Conservation (phyloP, 2,329 filamentous ascomycete species). For the Colletotrichum coccodes region DNA sequence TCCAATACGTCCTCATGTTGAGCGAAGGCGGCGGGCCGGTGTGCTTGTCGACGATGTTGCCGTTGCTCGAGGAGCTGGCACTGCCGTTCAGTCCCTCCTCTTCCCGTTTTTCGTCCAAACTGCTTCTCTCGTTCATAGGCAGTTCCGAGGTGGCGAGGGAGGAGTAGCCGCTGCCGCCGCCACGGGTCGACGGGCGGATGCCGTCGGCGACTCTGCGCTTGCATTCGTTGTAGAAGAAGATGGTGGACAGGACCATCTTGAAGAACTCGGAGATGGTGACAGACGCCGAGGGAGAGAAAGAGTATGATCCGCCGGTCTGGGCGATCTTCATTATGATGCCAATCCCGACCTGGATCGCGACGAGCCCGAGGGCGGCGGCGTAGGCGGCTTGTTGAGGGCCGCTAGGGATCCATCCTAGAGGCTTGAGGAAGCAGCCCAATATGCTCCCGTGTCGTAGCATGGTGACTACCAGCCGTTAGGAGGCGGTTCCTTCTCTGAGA, state of each 20-base stretch:
- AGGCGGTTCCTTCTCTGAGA: conserved; percentile 5
- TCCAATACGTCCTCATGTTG: conserved; percentile 33
- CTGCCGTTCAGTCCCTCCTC: conserved; percentile 31
- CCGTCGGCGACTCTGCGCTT: conserved; percentile 30
- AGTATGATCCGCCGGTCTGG: conserved; percentile 39
- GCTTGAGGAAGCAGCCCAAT: conserved; percentile 32
- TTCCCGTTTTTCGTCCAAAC: conserved; percentile 35
- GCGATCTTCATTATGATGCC: conserved; percentile 45
- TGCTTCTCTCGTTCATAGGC: conserved; percentile 30
- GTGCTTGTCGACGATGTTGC: conserved; percentile 20
- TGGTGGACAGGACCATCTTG: conserved; percentile 43
- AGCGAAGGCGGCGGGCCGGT: conserved; percentile 20
- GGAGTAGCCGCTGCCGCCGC: conserved; percentile 31
- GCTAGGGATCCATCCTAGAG: conserved; percentile 27
- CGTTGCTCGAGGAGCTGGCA: conserved; percentile 18
- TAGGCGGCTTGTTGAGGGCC: conserved; percentile 36
- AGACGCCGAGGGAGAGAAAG: conserved; percentile 43
- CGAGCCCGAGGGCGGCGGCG: conserved; percentile 43
- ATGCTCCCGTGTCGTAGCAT: conserved; percentile 32
- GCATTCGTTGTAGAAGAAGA: conserved; percentile 43
- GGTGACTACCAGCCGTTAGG: conserved; percentile 5
- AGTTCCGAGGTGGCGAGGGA: conserved; percentile 31
- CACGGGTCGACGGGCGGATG: conserved; percentile 33
- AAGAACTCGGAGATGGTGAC: conserved; percentile 45
- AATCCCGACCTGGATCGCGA: conserved; percentile 47